These are phyloP conservation scores for Russula olivacea DNA, from an alignment of 768 basidiomycete species.

Conservation along the genomic window DNA sequence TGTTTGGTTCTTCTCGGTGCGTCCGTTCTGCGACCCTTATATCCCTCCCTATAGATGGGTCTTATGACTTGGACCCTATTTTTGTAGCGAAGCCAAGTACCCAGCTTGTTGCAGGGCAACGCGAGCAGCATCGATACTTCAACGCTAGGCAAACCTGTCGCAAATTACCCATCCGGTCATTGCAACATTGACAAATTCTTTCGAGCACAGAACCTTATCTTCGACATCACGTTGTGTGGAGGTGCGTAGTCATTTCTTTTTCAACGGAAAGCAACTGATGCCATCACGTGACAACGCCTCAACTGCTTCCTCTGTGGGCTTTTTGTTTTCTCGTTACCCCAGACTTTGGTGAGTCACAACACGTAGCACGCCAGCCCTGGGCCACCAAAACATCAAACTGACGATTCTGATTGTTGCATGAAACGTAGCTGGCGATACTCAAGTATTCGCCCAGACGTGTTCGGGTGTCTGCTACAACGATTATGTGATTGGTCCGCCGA, in stretches of 20 bases:
- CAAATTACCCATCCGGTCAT: conserved; percentile 55
- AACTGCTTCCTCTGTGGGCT: no score
- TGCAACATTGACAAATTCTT: conserved; percentile 54
- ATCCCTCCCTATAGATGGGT: background rate
- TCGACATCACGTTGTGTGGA: conserved; percentile 71
- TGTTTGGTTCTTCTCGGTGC: conserved; percentile 57
- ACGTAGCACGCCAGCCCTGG: background rate
- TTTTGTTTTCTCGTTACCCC: no score
- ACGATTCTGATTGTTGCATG: background rate
- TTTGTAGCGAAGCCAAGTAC: conserved; percentile 41
- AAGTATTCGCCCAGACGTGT: conserved; percentile 16
- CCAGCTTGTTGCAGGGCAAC: conserved; percentile 43
- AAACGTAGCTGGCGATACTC: conserved; percentile 10
- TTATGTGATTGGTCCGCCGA: conserved; percentile 33
- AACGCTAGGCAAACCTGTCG: conserved; percentile 59
- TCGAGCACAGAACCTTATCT: conserved; percentile 57
- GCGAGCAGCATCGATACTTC: conserved; percentile 48
- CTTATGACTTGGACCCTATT: background rate
- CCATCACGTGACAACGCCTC: background rate
- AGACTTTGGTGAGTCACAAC: conserved; percentile 13
- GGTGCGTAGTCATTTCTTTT: conserved; percentile 38
- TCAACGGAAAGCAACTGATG: background rate
- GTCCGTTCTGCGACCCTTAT: conserved; percentile 25
- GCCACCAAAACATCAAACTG: background rate
- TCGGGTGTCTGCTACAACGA: conserved; percentile 27